Evolutionary conservation across 345 rosid genomes (phyloP).

Genomic region (Eucalyptus microcorys): DNA sequence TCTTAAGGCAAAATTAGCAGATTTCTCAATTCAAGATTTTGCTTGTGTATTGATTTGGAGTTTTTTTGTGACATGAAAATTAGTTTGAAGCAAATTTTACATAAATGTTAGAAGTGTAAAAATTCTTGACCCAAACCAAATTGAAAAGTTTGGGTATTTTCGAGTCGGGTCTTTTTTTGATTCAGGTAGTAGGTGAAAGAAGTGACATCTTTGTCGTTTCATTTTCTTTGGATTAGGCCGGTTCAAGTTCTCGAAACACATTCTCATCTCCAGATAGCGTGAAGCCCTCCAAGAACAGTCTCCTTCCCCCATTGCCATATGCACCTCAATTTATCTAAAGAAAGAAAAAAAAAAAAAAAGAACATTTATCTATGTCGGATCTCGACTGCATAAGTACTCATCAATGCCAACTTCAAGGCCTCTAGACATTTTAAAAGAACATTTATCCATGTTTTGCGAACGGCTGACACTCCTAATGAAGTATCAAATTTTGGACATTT

Average conservation of each 20-base stretch:
- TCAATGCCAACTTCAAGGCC: background rate
- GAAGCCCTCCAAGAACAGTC: background rate
- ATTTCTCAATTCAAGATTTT: background rate
- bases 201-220: background rate
- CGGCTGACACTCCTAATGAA: background rate
- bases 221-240: no score
- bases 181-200: background rate
- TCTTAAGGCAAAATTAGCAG: background rate
- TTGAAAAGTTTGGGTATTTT: background rate
- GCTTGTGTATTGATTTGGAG: no score
- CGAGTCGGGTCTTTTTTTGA: rapidly evolving
- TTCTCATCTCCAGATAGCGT: background rate
- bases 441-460: background rate
- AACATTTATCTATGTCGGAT: background rate
- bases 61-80: background rate
- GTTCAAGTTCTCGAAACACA: background rate
- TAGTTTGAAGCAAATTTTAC: background rate
- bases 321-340: background rate
- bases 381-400: background rate
- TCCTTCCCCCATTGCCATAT: background rate
- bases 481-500: background rate
- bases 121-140: background rate
- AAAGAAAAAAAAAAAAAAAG: background rate
- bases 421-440: background rate
- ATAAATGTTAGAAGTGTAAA: background rate